These are phyloP conservation scores for Chaetomidium leptoderma DNA, from an alignment of 495 filamentous ascomycete genomes.

Conservation along the genomic window DNA sequence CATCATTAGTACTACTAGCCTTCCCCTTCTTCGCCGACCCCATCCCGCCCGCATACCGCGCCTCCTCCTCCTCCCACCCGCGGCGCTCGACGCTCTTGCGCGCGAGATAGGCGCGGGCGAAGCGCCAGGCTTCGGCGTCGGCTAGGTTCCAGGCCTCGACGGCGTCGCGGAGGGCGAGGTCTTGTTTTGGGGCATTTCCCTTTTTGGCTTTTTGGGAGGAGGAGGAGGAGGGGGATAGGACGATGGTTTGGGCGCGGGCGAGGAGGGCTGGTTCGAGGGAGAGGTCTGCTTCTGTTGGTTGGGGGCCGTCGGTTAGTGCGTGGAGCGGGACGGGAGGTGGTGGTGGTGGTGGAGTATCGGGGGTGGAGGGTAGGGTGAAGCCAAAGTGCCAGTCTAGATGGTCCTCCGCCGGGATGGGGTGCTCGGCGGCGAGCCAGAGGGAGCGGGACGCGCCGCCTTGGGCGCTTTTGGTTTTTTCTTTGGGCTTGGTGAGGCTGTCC, in stretches of 20 bases:
- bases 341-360: slow-evolving; percentile 32
- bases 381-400: slow-evolving; percentile 86
- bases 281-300: slow-evolving; percentile 48
- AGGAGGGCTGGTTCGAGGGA: slow-evolving; percentile 58
- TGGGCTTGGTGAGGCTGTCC: slow-evolving; percentile 23
- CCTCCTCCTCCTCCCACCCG: slow-evolving; percentile 70
- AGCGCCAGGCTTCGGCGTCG: slow-evolving; percentile 90
- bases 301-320: slow-evolving; percentile 44
- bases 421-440: slow-evolving; percentile 80
- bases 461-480: not conserved
- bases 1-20: not conserved
- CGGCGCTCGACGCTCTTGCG: slow-evolving; percentile 55
- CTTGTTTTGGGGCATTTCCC: slow-evolving; percentile 22
- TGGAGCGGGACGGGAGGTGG: slow-evolving; percentile 24
- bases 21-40: slow-evolving; percentile 31
- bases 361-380: slow-evolving; percentile 65
- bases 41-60: slow-evolving; percentile 54
- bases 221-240: slow-evolving; percentile 37
- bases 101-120: slow-evolving; percentile 69
- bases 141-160: slow-evolving; percentile 92
- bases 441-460: slow-evolving; percentile 42
- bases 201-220: slow-evolving; percentile 30
- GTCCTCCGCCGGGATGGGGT: slow-evolving; percentile 56
- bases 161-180: slow-evolving; percentile 50
- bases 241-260: slow-evolving; percentile 52